Evolutionary conservation across 176 grass and related monocot species (phyloP).

Genomic region (Olyra latifolia): DNA sequence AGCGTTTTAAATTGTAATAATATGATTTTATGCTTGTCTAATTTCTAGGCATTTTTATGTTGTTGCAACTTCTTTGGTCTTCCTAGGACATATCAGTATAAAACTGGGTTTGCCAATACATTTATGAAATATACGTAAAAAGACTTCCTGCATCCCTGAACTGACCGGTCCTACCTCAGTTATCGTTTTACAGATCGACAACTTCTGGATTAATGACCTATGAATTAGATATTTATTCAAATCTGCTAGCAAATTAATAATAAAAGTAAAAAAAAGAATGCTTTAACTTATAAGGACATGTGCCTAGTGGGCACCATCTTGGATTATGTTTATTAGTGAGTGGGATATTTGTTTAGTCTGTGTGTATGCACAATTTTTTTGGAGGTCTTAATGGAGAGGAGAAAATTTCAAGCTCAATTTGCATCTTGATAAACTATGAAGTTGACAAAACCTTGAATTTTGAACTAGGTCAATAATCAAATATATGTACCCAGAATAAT

Average conservation of each 20-base stretch:
- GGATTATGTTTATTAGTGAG: neutral
- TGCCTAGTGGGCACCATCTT: neutral
- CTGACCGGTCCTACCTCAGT: neutral
- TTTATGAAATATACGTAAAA: neutral
- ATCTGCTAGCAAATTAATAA: neutral
- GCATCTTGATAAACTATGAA: neutral
- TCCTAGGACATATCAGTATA: neutral
- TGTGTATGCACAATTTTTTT: conserved; percentile 1
- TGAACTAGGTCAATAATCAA: neutral
- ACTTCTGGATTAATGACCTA: neutral
- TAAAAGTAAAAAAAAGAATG: neutral
- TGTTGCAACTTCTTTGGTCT: neutral
- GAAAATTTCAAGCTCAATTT: neutral
- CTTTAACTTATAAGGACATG: neutral
- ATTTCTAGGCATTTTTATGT: neutral
- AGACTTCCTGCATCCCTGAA: neutral
- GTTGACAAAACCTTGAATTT: neutral
- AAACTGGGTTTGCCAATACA: neutral
- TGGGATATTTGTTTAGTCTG: neutral
- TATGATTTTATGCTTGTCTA: neutral
- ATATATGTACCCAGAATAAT: conserved; percentile 3
- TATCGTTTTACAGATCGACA: neutral
- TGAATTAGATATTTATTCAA: neutral
- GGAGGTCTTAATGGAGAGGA: neutral
- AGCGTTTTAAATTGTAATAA: neutral